Conservation (phyloP, 257 asterid genomes). For the Ocimum tenuiflorum region DNA sequence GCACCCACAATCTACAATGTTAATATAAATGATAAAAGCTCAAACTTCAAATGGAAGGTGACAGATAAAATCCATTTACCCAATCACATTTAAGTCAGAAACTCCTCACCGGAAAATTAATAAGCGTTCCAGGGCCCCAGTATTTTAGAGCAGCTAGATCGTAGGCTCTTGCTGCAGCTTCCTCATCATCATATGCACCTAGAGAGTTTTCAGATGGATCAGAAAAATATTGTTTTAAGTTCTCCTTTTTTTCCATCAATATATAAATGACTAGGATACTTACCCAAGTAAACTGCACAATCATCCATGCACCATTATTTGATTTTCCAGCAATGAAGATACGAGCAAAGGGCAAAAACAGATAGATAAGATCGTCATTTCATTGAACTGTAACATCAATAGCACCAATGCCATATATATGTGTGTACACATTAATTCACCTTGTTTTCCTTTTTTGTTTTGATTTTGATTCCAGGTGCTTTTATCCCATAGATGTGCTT, state of each 20-base stretch:
- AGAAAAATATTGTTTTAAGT: slow-evolving; percentile 12
- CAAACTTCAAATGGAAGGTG: background rate
- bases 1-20: slow-evolving; percentile 14
- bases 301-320: slow-evolving; percentile 30
- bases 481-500: slow-evolving; percentile 99
- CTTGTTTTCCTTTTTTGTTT: slow-evolving; percentile 98
- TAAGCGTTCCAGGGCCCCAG: slow-evolving; percentile 99
- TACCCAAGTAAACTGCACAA: slow-evolving; percentile 88
- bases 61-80: slow-evolving; percentile 1
- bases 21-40: background rate
- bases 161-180: slow-evolving; percentile 98
- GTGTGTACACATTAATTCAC: slow-evolving; percentile 23
- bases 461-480: slow-evolving; percentile 99
- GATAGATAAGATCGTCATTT: slow-evolving; percentile 25
- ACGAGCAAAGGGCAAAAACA: slow-evolving; percentile 26
- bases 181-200: slow-evolving; percentile 99
- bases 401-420: background rate
- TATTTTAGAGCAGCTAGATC: slow-evolving; percentile 97
- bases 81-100: slow-evolving; percentile 4
- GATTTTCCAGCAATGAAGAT: slow-evolving; percentile 28
- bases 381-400: slow-evolving; percentile 13
- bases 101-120: slow-evolving; percentile 82
- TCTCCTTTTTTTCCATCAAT: slow-evolving; percentile 3
- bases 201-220: slow-evolving; percentile 15
- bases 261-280: slow-evolving; percentile 31